Base-by-base conservation (phyloP, 306 rosid genomes). In the Vicia faba region DNA sequence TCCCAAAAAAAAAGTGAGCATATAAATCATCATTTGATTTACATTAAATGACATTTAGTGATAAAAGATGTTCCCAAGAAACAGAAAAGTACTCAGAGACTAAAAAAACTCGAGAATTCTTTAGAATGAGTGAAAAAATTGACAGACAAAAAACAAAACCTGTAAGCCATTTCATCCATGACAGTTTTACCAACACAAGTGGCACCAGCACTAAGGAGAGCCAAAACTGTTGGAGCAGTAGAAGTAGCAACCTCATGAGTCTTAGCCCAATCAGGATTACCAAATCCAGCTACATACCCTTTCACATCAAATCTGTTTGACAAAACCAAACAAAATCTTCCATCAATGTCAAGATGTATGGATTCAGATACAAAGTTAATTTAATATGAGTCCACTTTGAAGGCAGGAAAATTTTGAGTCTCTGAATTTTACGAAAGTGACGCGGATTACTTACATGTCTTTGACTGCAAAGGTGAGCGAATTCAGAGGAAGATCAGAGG, bases 81-180 rank as follows among this genome's bases (percentile, higher is more conserved):
- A n/a, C n/a, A n/a, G n/a, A n/a, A n/a, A n/a, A n/a, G n/a, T n/a
- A n/a, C n/a, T n/a, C n/a, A n/a, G n/a, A n/a, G n/a, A n/a, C n/a
- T n/a, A n/a, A 43, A 1, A 13, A 43, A 43, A 13, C 0, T 5
- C 7, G 4, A 46, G 2, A 8, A 46, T 46, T 46, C 66, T 46
- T 19, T 60, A 46, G 35, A 39, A 68, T 13, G 64, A 39, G 40
- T 13, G 20, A 15, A 56, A 77, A 36, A 36, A 3, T 9, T 7
- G 12, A 25, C 15, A 36, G 44, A 20, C 15, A 23, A 23, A 51
- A 53, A 7, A 3, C 5, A 2, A 13, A 70, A 91, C 98, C 98
- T 71, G 81, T 80, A 89, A 23, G 98, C 98, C 98, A 89, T 83
- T 88, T 93, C 98, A 70, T 93, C 98, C 98, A 89, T 82, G 74